phyloP scores from a whole-genome alignment of 192 early-diverging fungal species.

The Dissophora ornata region DNA sequence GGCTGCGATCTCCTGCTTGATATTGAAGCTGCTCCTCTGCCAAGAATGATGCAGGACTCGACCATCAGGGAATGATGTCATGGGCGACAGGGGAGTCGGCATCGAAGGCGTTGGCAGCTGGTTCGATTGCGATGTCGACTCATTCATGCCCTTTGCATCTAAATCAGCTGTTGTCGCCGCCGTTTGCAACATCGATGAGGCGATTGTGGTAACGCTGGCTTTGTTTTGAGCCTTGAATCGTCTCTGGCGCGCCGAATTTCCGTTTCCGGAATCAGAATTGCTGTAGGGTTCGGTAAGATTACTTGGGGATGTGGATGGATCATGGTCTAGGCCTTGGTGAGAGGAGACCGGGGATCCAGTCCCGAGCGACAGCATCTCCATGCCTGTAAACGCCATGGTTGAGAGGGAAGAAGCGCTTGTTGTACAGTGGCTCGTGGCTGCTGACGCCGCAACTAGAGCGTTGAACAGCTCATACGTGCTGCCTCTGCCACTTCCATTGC shows the following conservation, averaged over 20 bases:
- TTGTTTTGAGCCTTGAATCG: conserved; percentile 11
- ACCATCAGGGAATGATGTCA: conserved; percentile 7
- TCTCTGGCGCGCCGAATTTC: not conserved
- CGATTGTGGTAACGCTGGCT: not conserved
- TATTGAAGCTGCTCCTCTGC: not conserved
- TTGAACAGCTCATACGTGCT: not conserved
- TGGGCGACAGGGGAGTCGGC: conserved; percentile 15
- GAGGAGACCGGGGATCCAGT: not conserved
- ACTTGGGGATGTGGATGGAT: not conserved
- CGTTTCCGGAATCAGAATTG: not conserved
- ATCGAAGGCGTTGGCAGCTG: conserved; percentile 7
- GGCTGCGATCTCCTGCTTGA: conserved; percentile 1
- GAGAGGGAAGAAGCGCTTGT: too few species aligned
- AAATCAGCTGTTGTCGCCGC: not conserved
- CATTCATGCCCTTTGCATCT: not conserved
- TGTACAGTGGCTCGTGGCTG: too few species aligned
- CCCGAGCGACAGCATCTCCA: not conserved
- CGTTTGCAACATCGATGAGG: not conserved
- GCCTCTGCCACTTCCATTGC: not conserved
- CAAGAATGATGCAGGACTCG: not conserved
- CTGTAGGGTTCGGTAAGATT: not conserved
- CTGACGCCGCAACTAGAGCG: not conserved
- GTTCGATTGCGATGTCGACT: not conserved
- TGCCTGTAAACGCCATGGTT: not conserved
- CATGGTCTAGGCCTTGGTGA: not conserved